phyloP scores from a whole-genome alignment of 192 early-diverging fungal species.

The Coemansia biformis region DNA sequence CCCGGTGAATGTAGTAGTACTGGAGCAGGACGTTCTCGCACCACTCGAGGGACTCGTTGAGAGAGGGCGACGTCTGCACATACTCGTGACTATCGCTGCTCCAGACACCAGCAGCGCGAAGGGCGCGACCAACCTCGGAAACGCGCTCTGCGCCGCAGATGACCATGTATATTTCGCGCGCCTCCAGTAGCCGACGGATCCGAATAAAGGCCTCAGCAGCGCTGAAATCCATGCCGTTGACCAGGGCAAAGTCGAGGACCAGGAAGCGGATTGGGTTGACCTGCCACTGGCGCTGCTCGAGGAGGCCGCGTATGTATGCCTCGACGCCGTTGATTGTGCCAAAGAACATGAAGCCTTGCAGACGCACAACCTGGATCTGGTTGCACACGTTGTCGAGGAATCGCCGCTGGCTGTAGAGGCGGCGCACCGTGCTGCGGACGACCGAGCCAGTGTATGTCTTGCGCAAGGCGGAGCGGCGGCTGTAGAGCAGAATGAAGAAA shows the following conservation, averaged over 20 bases:
- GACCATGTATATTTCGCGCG: constrained; percentile 73
- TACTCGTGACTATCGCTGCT: constrained; percentile 53
- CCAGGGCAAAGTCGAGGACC: constrained; percentile 81
- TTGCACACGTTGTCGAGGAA: constrained; percentile 77
- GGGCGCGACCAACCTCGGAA: constrained; percentile 63
- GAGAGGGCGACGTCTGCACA: constrained; percentile 70
- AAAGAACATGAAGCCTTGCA: constrained; percentile 97
- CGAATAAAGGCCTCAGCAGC: constrained; percentile 86
- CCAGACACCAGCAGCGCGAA: constrained; percentile 63
- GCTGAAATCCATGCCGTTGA: constrained; percentile 85
- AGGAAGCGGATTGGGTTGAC: constrained; percentile 75
- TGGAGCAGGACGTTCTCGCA: constrained; percentile 86
- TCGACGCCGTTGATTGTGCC: constrained; percentile 86
- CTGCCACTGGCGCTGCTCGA: constrained; percentile 62
- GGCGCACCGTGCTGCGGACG: constrained; percentile 79
- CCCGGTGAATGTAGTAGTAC: constrained; percentile 64
- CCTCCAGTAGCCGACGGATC: constrained; percentile 66
- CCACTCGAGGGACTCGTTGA: constrained; percentile 88
- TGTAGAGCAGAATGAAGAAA: constrained; percentile 85
- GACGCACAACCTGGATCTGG: constrained; percentile 81
- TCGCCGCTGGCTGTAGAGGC: constrained; percentile 80
- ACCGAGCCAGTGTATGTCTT: constrained; percentile 61
- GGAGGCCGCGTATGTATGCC: constrained; percentile 59
- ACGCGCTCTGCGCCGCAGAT: constrained; percentile 65
- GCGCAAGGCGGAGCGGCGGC: constrained; percentile 59